Evolutionary conservation across 176 grass and related monocot genomes (phyloP).

Genomic region (Musa troglodytarum): DNA sequence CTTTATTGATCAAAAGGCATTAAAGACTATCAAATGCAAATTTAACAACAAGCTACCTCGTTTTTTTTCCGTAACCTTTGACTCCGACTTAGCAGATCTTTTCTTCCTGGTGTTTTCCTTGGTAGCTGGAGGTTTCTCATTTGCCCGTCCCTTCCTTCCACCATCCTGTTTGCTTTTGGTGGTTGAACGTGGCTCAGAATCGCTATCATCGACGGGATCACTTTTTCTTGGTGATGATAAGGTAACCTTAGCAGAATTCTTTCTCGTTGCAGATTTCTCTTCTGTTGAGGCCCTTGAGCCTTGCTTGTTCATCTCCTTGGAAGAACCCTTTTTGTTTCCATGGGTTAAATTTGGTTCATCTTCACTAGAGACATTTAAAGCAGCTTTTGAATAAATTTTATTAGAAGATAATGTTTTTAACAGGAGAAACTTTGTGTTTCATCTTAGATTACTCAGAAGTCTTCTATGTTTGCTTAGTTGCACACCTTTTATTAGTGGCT

Average conservation of each 20-base stretch:
- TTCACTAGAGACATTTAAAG: constrained; percentile 20
- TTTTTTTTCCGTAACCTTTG: constrained; percentile 26
- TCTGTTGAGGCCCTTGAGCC: constrained; percentile 36
- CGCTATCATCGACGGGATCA: background rate
- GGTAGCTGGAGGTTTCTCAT: constrained; percentile 10
- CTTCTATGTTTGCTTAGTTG: constrained; percentile 37
- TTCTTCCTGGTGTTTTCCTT: constrained; percentile 34
- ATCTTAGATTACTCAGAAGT: constrained; percentile 18
- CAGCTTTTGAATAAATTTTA: constrained; percentile 24
- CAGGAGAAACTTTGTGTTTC: constrained; percentile 41
- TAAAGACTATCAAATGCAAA: background rate
- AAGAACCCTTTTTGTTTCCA: constrained; percentile 38
- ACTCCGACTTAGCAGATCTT: constrained; percentile 25
- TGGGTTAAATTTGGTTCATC: constrained; percentile 25
- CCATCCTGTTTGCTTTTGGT: constrained; percentile 47
- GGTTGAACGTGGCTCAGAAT: constrained; percentile 9
- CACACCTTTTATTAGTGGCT: constrained; percentile 33
- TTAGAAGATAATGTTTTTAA: constrained; percentile 36
- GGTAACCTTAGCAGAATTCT: constrained; percentile 30
- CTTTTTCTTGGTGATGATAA: constrained; percentile 3
- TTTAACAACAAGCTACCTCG: constrained; percentile 37
- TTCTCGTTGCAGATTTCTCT: constrained; percentile 16
- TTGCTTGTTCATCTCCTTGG: constrained; percentile 33
- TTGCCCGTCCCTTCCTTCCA: constrained; percentile 42
- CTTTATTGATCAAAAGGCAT: too few species aligned